A percentile compares a stretch with the other conserved stretches of the same genome.
Conservation (phyloP, 2,329 filamentous ascomycete species). For the Pseudocercospora eumusae region DNA sequence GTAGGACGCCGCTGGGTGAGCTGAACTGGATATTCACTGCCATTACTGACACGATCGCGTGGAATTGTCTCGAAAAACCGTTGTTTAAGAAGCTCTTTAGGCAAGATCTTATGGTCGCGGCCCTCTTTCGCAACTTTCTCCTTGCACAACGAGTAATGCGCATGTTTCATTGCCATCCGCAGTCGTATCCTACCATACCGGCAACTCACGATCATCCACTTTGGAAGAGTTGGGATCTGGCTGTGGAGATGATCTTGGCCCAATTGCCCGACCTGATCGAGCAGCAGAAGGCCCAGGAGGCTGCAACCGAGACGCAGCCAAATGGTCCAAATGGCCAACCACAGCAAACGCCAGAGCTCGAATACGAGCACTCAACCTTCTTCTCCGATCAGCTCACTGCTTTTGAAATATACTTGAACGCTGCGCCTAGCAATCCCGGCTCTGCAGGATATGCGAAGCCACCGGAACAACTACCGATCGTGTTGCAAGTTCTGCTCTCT, state of each 20-base stretch:
- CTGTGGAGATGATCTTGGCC: slow-evolving; percentile 89
- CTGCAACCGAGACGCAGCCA: slow-evolving; percentile 25
- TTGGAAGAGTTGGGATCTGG: slow-evolving; percentile 97
- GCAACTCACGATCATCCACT: slow-evolving; percentile 92
- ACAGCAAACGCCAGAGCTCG: slow-evolving; percentile 60
- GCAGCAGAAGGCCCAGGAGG: slow-evolving; percentile 64
- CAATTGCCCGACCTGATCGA: slow-evolving; percentile 84
- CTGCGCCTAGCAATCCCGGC: slow-evolving; percentile 84
- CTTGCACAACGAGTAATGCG: slow-evolving; percentile 94
- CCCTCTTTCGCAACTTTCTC: slow-evolving; percentile 92
- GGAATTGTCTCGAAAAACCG: slow-evolving; percentile 87
- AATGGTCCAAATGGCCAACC: slow-evolving; percentile 21
- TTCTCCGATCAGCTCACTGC: slow-evolving; percentile 96
- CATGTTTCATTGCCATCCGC: slow-evolving; percentile 91
- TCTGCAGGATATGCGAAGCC: slow-evolving; percentile 66
- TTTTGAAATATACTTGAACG: slow-evolving; percentile 92
- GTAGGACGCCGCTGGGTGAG: slow-evolving; percentile 89
- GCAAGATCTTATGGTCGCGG: slow-evolving; percentile 98
- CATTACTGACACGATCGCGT: slow-evolving; percentile 97
- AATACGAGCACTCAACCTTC: slow-evolving; percentile 92
- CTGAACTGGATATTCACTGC: slow-evolving; percentile 99
- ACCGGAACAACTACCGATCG: slow-evolving; percentile 92
- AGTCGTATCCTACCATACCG: slow-evolving; percentile 87
- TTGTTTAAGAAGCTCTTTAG: slow-evolving; percentile 96
- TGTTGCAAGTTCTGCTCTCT: slow-evolving; percentile 91